phyloP scores from a whole-genome alignment of 768 basidiomycete genomes.

The Boletus huronensis region DNA sequence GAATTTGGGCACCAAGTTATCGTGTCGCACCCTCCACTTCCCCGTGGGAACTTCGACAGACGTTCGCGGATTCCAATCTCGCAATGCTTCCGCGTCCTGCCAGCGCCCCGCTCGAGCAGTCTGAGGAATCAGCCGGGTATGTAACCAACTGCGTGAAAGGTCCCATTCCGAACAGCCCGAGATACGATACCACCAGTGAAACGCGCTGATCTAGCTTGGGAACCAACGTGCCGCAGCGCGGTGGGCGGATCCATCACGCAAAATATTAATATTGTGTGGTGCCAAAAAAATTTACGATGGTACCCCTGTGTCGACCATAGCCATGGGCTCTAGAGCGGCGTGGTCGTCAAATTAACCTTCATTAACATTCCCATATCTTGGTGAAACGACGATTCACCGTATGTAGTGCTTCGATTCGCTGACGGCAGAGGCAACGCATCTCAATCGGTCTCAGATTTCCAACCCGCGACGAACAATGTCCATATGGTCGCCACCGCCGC shows the following conservation, averaged over 20 bases:
- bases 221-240: background rate
- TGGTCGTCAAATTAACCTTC: constrained; percentile 18
- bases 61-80: constrained; percentile 33
- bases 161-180: too few relatives aligned
- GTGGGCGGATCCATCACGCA: background rate
- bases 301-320: background rate
- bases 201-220: background rate
- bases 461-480: constrained; percentile 4
- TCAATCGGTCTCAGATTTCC: background rate
- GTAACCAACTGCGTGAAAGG: too few relatives aligned
- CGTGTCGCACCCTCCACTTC: constrained; percentile 34
- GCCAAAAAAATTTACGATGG: background rate
- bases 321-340: constrained; percentile 17
- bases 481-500: background rate
- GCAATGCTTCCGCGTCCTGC: constrained; percentile 34
- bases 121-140: too few relatives aligned
- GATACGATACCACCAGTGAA: too few relatives aligned
- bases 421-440: constrained; percentile 21
- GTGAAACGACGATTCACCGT: constrained; percentile 15
- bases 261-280: background rate
- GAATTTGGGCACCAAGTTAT: constrained; percentile 39
- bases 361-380: constrained; percentile 15
- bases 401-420: constrained; percentile 9
- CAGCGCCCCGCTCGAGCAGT: constrained; percentile 32
- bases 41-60: constrained; percentile 26